Conservation (phyloP, 768 basidiomycete species). For the Suillus luteus region DNA sequence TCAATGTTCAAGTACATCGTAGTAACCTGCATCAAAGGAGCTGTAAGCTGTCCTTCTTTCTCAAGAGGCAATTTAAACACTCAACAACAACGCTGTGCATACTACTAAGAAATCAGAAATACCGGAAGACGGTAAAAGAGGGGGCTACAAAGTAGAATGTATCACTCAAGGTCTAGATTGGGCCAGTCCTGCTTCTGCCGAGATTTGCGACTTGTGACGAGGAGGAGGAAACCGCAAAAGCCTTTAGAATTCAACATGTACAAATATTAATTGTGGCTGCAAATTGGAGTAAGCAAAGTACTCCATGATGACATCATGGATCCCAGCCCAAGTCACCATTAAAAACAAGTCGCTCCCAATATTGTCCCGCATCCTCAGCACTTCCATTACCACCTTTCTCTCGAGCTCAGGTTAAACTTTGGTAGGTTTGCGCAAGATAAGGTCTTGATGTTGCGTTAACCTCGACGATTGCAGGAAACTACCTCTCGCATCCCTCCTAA, state of each 20-base stretch:
- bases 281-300: background rate
- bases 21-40: background rate
- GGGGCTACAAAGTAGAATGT: background rate
- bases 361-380: too few relatives aligned
- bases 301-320: constrained; percentile 2
- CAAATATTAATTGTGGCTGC: background rate
- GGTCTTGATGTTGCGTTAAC: background rate
- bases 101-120: background rate
- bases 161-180: background rate
- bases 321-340: background rate
- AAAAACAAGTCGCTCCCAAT: background rate
- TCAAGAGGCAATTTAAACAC: too few relatives aligned
- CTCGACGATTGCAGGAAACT: background rate
- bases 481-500: background rate
- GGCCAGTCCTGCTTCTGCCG: too few relatives aligned
- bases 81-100: too few relatives aligned
- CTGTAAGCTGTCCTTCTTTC: background rate
- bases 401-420: background rate
- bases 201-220: background rate
- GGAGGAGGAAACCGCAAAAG: too few relatives aligned
- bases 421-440: background rate
- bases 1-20: background rate
- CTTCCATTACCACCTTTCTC: background rate
- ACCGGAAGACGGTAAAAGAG: background rate
- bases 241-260: constrained; percentile 3